Evolutionary conservation across 495 filamentous ascomycete genomes (phyloP).

Genomic region (Corynascus novoguineensis): DNA sequence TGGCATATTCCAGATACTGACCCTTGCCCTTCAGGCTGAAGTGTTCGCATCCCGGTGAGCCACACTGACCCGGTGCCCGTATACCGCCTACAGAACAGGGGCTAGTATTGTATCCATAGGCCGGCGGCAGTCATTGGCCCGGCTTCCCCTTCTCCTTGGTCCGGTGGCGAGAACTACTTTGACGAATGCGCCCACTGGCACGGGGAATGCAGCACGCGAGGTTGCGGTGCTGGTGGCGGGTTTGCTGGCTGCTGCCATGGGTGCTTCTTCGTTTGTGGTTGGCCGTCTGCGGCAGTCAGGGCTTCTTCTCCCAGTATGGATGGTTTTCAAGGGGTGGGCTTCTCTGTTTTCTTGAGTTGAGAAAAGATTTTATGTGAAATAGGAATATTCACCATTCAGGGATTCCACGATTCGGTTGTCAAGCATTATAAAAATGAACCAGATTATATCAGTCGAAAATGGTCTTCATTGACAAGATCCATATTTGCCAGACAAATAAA

Average conservation of each 20-base stretch:
- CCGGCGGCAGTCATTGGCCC: constrained; percentile 38
- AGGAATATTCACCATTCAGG: too few relatives aligned
- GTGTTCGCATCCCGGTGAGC: constrained; percentile 48
- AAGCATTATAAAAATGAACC: too few relatives aligned
- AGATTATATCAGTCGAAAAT: too few relatives aligned
- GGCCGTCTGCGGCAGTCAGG: constrained; percentile 1
- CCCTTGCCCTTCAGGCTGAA: constrained; percentile 17
- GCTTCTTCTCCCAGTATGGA: too few relatives aligned
- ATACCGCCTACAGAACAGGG: constrained; percentile 46
- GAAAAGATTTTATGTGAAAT: too few relatives aligned
- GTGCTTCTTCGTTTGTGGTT: constrained; percentile 15
- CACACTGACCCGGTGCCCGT: constrained; percentile 49
- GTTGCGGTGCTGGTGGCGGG: constrained; percentile 13
- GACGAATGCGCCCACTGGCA: neutral
- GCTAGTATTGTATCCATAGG: constrained; percentile 32
- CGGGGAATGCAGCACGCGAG: constrained; percentile 1
- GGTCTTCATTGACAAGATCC: too few relatives aligned
- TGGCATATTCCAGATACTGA: too few relatives aligned
- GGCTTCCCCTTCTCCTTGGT: too few relatives aligned
- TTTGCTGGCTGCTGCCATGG: constrained; percentile 13
- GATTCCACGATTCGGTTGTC: too few relatives aligned
- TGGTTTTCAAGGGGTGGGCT: neutral
- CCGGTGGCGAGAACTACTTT: neutral
- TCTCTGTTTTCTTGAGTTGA: too few relatives aligned
- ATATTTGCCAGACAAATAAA: too few relatives aligned